Evolutionary conservation across 2,329 filamentous ascomycete species (phyloP).

Genomic region (Alternaria viburni): DNA sequence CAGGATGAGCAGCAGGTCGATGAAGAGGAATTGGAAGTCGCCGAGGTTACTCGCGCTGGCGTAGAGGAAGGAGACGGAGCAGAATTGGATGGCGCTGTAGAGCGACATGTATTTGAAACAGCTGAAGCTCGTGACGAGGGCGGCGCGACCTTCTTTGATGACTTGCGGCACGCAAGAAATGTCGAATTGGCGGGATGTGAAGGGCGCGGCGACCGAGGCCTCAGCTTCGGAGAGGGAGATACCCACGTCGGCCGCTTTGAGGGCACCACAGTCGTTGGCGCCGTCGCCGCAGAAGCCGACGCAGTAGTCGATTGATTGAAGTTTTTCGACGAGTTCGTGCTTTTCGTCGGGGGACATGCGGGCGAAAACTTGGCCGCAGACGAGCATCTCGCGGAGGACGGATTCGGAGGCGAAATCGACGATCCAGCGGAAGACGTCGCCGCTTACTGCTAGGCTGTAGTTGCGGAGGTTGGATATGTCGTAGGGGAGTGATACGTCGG

Average conservation of each 20-base stretch:
- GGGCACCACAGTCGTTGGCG: slow-evolving; percentile 94
- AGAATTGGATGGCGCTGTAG: slow-evolving; percentile 99
- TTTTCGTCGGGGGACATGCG: slow-evolving; percentile 99
- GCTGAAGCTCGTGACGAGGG: slow-evolving; percentile 97
- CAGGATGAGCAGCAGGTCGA: slow-evolving; percentile 88
- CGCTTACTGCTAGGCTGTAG: slow-evolving; percentile 87
- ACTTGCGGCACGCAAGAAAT: slow-evolving; percentile 94
- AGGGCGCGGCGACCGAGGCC: slow-evolving; percentile 96
- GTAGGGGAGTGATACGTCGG: slow-evolving; percentile 83
- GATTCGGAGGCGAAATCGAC: slow-evolving; percentile 87
- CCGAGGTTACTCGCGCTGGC: slow-evolving; percentile 91
- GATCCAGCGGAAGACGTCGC: slow-evolving; percentile 96
- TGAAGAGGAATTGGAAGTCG: slow-evolving; percentile 98
- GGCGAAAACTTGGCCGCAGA: slow-evolving; percentile 90
- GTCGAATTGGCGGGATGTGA: slow-evolving; percentile 93
- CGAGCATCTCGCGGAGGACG: slow-evolving; percentile 83
- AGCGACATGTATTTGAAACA: slow-evolving; percentile 99
- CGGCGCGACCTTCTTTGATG: slow-evolving; percentile 90
- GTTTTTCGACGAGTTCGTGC: slow-evolving; percentile 94
- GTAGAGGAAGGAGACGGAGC: slow-evolving; percentile 94
- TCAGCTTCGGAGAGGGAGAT: slow-evolving; percentile 97
- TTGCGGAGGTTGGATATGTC: slow-evolving; percentile 81
- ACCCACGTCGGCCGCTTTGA: slow-evolving; percentile 96
- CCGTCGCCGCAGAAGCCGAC: slow-evolving; percentile 97
- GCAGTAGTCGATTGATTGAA: slow-evolving; percentile 95